Conservation (phyloP, 2,329 filamentous ascomycete species). For the Microcyclospora tardicrescens region DNA sequence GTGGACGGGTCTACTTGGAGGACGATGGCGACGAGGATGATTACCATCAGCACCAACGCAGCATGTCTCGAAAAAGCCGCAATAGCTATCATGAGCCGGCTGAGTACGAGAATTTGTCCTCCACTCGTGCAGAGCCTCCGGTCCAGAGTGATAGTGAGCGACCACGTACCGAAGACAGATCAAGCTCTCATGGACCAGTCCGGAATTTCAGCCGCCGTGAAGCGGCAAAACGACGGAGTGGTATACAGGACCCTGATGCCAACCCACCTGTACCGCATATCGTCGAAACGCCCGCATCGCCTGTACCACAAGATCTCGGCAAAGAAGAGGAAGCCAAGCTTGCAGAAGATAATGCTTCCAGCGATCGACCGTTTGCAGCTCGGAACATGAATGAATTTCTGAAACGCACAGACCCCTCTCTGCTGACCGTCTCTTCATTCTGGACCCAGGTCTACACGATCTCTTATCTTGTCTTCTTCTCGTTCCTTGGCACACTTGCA, state of each 20-base stretch:
- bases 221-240: background rate
- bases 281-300: too few relatives aligned
- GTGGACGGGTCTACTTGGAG: constrained; percentile 4
- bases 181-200: constrained; percentile 8
- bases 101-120: background rate
- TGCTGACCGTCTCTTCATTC: constrained; percentile 12
- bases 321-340: background rate
- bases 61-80: background rate
- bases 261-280: too few relatives aligned
- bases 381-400: background rate
- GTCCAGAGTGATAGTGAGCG: background rate
- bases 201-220: constrained; percentile 1
- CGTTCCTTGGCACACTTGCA: constrained; percentile 71
- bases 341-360: too few relatives aligned
- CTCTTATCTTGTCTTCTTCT: constrained; percentile 75
- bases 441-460: constrained; percentile 46
- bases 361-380: too few relatives aligned
- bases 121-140: background rate
- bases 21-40: constrained; percentile 2
- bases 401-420: background rate
- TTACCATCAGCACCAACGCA: background rate
- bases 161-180: background rate
- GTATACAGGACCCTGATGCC: constrained; percentile 1
- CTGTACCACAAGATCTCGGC: background rate
- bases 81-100: background rate